Percentiles rank a stretch among this genome's conserved stretches.
These are phyloP conservation scores for Solanum habrochaites DNA, from an alignment of 257 asterid species.

Conservation along the genomic window DNA sequence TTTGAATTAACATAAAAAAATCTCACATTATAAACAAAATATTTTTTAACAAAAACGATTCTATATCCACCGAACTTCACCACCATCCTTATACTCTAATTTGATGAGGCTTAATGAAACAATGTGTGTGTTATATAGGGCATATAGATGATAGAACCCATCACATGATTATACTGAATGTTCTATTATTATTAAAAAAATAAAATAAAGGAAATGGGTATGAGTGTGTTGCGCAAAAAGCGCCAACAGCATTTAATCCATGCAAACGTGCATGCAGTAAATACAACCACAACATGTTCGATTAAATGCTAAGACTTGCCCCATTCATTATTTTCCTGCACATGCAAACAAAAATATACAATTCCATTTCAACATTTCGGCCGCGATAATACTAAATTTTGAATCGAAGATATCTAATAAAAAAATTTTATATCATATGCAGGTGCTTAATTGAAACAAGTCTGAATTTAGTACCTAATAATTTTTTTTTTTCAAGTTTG, in stretches of 20 bases:
- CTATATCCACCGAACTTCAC: background rate
- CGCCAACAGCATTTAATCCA: conserved; percentile 45
- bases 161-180: conserved; percentile 26
- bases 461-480: too few relatives aligned
- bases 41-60: too few relatives aligned
- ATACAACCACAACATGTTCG: conserved; percentile 25
- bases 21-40: too few relatives aligned
- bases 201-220: conserved; percentile 8
- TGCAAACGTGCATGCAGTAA: conserved; percentile 65
- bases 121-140: background rate
- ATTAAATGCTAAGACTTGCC: conserved; percentile 34
- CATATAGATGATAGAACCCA: background rate
- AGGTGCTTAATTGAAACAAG: too few relatives aligned
- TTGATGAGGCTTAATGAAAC: background rate
- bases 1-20: background rate
- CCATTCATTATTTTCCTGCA: conserved; percentile 16
- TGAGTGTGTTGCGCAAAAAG: conserved; percentile 44
- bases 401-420: background rate
- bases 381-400: background rate
- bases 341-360: conserved; percentile 13
- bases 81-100: background rate
- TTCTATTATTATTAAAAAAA: background rate
- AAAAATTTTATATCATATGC: fast-evolving
- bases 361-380: background rate
- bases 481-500: background rate